phyloP scores from a whole-genome alignment of 441 rosid species.

The Jatropha multifida region DNA sequence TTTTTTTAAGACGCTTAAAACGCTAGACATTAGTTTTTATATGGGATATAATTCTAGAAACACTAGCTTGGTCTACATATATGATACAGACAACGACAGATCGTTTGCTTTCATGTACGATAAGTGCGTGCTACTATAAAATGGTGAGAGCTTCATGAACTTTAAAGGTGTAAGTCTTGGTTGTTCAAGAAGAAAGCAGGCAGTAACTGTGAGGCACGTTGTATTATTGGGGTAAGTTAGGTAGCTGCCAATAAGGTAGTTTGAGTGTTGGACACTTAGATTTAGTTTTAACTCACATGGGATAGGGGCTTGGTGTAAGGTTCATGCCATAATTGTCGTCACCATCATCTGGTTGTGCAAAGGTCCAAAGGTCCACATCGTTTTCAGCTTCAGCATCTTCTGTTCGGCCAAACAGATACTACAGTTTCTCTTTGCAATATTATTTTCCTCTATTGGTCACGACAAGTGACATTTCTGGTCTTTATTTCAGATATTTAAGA shows the following conservation, averaged over 20 bases:
- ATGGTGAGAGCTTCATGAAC: neutral
- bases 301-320: constrained; percentile 23
- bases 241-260: constrained; percentile 16
- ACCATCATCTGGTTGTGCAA: neutral
- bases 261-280: constrained; percentile 21
- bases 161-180: constrained; percentile 16
- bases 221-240: constrained; percentile 14
- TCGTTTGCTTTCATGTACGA: neutral
- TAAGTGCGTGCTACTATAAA: neutral
- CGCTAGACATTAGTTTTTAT: too few species aligned
- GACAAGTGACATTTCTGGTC: neutral
- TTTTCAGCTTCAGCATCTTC: neutral
- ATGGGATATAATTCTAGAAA: too few species aligned
- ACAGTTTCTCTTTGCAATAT: neutral
- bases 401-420: neutral
- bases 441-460: neutral
- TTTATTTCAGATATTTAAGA: neutral
- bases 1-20: too few species aligned
- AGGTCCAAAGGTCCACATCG: neutral
- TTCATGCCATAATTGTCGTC: neutral
- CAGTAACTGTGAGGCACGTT: neutral
- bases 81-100: constrained; percentile 10
- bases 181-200: too few species aligned
- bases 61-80: neutral
- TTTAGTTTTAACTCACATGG: neutral